phyloP scores from a whole-genome alignment of 2,329 filamentous ascomycete species.

The Cordyceps cateniannulata region DNA sequence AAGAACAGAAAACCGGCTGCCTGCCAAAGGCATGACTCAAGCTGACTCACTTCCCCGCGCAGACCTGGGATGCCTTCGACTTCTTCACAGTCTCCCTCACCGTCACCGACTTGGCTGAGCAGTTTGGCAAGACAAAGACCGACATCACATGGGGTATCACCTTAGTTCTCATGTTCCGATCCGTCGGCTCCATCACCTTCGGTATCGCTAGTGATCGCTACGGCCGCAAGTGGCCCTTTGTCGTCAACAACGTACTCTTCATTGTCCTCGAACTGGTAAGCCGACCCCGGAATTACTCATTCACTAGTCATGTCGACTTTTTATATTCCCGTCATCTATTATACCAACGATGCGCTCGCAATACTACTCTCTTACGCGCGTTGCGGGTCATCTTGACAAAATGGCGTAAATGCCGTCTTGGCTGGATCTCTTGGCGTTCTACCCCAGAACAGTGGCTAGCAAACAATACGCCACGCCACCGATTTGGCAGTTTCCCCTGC shows the following conservation, averaged over 20 bases:
- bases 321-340: not conserved
- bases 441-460: not conserved
- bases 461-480: conserved; percentile 1
- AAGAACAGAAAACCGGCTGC: conserved; percentile 15
- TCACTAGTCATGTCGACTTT: not conserved
- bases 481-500: not conserved
- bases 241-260: conserved; percentile 68
- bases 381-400: not conserved
- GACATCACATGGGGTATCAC: conserved; percentile 62
- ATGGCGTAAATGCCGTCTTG: conserved; percentile 4
- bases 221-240: conserved; percentile 64
- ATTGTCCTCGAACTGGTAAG: conserved; percentile 63
- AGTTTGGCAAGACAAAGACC: conserved; percentile 46
- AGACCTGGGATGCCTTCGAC: conserved; percentile 60
- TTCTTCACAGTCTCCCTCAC: conserved; percentile 61
- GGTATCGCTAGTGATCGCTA: conserved; percentile 51
- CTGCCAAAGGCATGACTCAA: not conserved
- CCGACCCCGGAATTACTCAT: not conserved
- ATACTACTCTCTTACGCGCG: not conserved
- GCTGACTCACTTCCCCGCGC: not conserved
- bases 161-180: conserved; percentile 55
- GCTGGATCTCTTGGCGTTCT: conserved; percentile 9
- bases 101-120: conserved; percentile 44
- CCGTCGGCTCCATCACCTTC: conserved; percentile 47
- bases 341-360: not conserved